Evolutionary conservation across 345 rosid genomes (phyloP), one percentile per base, ranked within the genome.

Genomic region (Citrus hindsii): DNA sequence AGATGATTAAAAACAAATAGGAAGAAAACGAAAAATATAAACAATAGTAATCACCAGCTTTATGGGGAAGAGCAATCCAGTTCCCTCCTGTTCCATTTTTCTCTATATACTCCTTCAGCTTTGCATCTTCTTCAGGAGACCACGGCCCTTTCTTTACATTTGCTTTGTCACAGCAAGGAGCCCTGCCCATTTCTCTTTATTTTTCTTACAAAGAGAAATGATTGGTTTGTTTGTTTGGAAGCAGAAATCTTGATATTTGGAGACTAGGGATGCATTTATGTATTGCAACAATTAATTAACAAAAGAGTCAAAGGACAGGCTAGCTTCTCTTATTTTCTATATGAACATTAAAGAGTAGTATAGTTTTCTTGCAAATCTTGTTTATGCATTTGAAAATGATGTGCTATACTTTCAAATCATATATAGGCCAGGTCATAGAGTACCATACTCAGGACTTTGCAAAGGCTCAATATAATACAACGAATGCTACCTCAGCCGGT

Each of bases 41-140:
- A 30, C 9, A 38, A 2, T 18, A 1, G 2, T 77, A 28, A 73
- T 67, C 62, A 92, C 97, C 98, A 85, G 97, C 94, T 89, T 90
- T 92, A 2, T 82, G 90, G 14, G 97, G 98, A 51, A 94, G 86
- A 86, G 97, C 73, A 86, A 92, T 94, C 98, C 98, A 94, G 80
- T 89, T 92, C 4, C 93, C 95, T 32, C 87, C 94, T 32, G 93
- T 92, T 60, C 94, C 97, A 76, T 89, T 75, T 68, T 84, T 81
- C 42, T 91, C 84, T 16, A 94, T 87, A 79, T 86, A 91, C 32
- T 85, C 89, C 82, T 90, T 94, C 67, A 94, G 92, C 87, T 89
- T 89, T 51, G 91, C 94, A 87, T 93, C 98, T 90, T 93, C 98
- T 82, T 92, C 97, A 73, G 98, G 95, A n/a, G 95, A 94, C 98